Percentiles rank a stretch among this genome's conserved stretches.
Evolutionary conservation across 108 stramenopile genomes (phyloP).

Genomic region (Pelagomonas calceolata): DNA sequence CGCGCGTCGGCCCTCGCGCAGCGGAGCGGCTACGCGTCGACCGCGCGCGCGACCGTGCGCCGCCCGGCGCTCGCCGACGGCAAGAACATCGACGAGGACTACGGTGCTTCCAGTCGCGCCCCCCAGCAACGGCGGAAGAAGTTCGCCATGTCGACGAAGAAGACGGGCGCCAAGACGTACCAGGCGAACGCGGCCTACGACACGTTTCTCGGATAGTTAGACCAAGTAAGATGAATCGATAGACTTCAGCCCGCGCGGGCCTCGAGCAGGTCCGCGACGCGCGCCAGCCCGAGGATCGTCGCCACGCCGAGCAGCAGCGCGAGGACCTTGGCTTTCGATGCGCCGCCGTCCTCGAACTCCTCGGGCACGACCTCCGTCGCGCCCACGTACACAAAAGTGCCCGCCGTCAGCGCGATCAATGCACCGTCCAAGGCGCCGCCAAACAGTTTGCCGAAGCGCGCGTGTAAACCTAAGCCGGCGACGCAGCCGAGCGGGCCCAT

Average conservation of each 20-base stretch:
- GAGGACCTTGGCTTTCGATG: slow-evolving; percentile 87
- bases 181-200: too few species aligned
- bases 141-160: too few species aligned
- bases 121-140: too few species aligned
- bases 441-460: neutral
- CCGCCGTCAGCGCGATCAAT: slow-evolving; percentile 86
- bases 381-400: slow-evolving; percentile 97
- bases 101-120: too few species aligned
- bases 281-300: slow-evolving; percentile 66
- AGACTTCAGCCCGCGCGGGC: too few species aligned
- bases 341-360: slow-evolving; percentile 78
- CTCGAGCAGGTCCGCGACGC: slow-evolving; percentile 64
- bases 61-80: too few species aligned
- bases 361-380: slow-evolving; percentile 92
- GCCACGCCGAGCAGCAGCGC: slow-evolving; percentile 64
- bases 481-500: slow-evolving; percentile 74
- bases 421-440: slow-evolving; percentile 34
- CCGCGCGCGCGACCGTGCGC: too few species aligned
- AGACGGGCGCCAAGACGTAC: too few species aligned
- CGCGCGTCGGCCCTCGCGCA: slow-evolving; percentile 2
- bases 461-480: slow-evolving; percentile 72
- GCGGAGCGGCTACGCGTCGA: neutral
- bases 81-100: too few species aligned
- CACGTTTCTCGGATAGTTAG: too few species aligned
- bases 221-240: too few species aligned